Conservation (phyloP, 768 basidiomycete species). For the Asterophora parasitica region DNA sequence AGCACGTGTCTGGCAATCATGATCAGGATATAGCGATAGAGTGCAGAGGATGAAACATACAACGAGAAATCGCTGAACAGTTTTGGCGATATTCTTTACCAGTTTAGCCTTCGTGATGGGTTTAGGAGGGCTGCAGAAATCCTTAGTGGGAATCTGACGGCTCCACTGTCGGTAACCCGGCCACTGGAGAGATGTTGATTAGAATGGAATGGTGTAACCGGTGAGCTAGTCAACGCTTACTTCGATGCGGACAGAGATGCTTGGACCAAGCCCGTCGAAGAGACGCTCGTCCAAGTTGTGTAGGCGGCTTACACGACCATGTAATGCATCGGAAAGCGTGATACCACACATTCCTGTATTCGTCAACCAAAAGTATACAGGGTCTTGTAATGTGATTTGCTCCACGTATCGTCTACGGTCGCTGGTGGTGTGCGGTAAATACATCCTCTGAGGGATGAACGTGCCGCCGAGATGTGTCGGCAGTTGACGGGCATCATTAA, state of each 20-base stretch:
- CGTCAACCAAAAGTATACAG: constrained; percentile 58
- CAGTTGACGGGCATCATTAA: constrained; percentile 35
- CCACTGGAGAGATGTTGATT: constrained; percentile 46
- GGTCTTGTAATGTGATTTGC: constrained; percentile 57
- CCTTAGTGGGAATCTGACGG: constrained; percentile 77
- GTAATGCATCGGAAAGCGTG: constrained; percentile 57
- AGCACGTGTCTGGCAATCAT: constrained; percentile 40
- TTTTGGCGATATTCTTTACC: constrained; percentile 77
- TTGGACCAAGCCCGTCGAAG: constrained; percentile 70
- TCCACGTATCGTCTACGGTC: constrained; percentile 75
- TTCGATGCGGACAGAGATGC: constrained; percentile 75
- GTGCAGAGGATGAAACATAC: constrained; percentile 30
- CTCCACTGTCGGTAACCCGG: constrained; percentile 77
- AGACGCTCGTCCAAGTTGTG: constrained; percentile 57
- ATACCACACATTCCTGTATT: constrained; percentile 57
- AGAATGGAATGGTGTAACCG: constrained; percentile 5
- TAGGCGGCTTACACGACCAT: constrained; percentile 52
- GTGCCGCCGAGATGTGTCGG: constrained; percentile 33
- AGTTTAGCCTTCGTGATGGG: constrained; percentile 74
- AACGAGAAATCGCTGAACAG: constrained; percentile 62
- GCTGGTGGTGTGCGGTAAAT: constrained; percentile 72
- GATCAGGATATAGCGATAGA: constrained; percentile 5
- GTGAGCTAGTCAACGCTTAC: constrained; percentile 30
- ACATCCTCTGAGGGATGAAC: constrained; percentile 70
- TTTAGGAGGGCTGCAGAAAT: constrained; percentile 73